phyloP scores from a whole-genome alignment of 1,139 yeast species.

The Candida pseudoviswanathii region DNA sequence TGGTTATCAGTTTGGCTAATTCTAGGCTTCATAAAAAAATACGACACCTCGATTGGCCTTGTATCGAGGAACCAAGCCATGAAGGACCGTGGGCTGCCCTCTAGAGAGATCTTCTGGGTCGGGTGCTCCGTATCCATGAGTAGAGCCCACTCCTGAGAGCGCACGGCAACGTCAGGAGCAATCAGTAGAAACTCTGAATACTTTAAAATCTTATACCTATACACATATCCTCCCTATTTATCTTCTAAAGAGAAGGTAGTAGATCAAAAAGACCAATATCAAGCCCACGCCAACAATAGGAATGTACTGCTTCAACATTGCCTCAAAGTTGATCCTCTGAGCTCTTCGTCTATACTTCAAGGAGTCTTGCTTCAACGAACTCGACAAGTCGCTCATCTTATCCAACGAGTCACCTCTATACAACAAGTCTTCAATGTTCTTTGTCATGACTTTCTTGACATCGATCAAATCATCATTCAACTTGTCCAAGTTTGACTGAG shows the following conservation, averaged over 20 bases:
- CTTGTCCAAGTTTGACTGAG: slow-evolving; percentile 83
- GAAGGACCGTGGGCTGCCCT: too few relatives aligned
- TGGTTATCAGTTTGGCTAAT: too few relatives aligned
- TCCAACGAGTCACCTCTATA: slow-evolving; percentile 95
- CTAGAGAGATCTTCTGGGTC: too few relatives aligned
- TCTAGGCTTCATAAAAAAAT: too few relatives aligned
- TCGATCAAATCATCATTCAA: slow-evolving; percentile 87
- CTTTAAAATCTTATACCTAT: too few relatives aligned
- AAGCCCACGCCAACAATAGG: slow-evolving; percentile 78
- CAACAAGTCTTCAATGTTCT: slow-evolving; percentile 89
- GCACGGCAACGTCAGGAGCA: too few relatives aligned
- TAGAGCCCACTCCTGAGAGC: too few relatives aligned
- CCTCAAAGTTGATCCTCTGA: slow-evolving; percentile 85
- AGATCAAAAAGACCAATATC: slow-evolving; percentile 73
- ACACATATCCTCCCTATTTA: neutral
- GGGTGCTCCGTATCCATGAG: too few relatives aligned
- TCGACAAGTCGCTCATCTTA: slow-evolving; percentile 86
- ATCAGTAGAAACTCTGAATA: too few relatives aligned
- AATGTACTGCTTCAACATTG: slow-evolving; percentile 84
- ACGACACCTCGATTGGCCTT: too few relatives aligned
- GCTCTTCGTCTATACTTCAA: slow-evolving; percentile 89
- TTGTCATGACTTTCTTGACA: slow-evolving; percentile 93
- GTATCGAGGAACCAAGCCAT: too few relatives aligned
- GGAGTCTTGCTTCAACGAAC: slow-evolving; percentile 78
- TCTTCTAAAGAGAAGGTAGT: slow-evolving; percentile 49